These are phyloP conservation scores for Dendrothele bispora DNA, from an alignment of 768 basidiomycete species.

Conservation along the genomic window DNA sequence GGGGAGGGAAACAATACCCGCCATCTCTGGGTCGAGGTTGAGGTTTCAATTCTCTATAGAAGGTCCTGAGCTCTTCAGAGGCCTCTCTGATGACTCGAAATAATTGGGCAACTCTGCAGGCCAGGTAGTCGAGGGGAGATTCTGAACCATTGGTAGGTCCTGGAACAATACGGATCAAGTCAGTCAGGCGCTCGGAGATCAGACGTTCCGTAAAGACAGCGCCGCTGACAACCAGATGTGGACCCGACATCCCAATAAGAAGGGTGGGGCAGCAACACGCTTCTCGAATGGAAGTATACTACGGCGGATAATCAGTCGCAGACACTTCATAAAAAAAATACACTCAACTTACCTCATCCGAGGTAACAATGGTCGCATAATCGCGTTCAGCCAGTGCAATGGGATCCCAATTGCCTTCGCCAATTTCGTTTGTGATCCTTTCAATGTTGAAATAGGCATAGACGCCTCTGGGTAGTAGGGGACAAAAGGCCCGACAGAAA, in stretches of 20 bases:
- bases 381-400: neutral
- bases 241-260: conserved; percentile 1
- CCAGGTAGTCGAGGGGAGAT: neutral
- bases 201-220: conserved; percentile 5
- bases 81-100: neutral
- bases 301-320: neutral
- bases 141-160: neutral
- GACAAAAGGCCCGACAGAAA: too few relatives aligned
- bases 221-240: neutral
- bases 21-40: neutral
- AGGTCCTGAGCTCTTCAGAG: neutral
- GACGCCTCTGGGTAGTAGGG: too few relatives aligned
- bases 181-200: conserved; percentile 1
- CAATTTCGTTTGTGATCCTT: neutral
- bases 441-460: too few relatives aligned
- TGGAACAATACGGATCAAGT: neutral
- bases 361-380: neutral
- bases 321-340: neutral
- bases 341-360: neutral
- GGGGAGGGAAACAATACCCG: neutral
- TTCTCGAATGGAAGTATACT: neutral
- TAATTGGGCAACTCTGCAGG: neutral
- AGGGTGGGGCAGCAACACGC: conserved; percentile 5
- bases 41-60: neutral
- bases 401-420: neutral